phyloP scores from a whole-genome alignment of 1,284 basidiomycete genomes.

The Fistulina hepatica region DNA sequence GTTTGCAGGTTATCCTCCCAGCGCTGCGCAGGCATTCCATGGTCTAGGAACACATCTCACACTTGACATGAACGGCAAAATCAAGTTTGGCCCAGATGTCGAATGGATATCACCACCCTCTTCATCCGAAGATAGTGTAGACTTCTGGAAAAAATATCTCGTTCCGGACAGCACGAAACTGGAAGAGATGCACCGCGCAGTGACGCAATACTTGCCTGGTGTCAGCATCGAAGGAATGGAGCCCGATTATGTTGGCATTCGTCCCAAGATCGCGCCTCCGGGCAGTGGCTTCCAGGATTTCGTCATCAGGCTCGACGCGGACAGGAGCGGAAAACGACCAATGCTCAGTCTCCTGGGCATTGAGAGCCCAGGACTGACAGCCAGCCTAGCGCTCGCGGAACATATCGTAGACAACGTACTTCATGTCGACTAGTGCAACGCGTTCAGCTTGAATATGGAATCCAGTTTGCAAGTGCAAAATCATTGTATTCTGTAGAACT shows the following conservation, averaged over 20 bases:
- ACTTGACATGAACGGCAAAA: constrained; percentile 76
- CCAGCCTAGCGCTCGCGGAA: constrained; percentile 67
- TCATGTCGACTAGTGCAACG: too few relatives aligned
- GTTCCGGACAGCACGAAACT: constrained; percentile 57
- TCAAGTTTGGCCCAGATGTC: constrained; percentile 91
- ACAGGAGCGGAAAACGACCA: constrained; percentile 26
- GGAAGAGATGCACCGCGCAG: constrained; percentile 54
- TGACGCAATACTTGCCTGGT: constrained; percentile 66
- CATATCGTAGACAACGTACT: constrained; percentile 53
- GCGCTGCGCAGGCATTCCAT: constrained; percentile 51
- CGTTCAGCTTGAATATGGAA: too few relatives aligned
- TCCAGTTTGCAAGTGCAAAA: too few relatives aligned
- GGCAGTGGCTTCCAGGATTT: constrained; percentile 82
- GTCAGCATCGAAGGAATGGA: constrained; percentile 56
- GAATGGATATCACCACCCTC: constrained; percentile 67
- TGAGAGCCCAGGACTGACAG: constrained; percentile 69
- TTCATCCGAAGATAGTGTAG: constrained; percentile 34
- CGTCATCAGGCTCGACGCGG: constrained; percentile 46
- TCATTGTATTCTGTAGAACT: constrained; percentile 11
- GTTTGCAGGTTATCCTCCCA: constrained; percentile 27
- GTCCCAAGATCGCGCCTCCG: constrained; percentile 80
- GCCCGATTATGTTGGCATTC: constrained; percentile 86
- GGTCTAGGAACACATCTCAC: constrained; percentile 88
- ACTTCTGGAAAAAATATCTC: constrained; percentile 72
- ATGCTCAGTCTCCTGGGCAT: constrained; percentile 74